A percentile compares a stretch with the other conserved stretches of the same genome.
phyloP scores from a whole-genome alignment of 1,284 basidiomycete species.

The Ceratorhiza oryzae-sativae region DNA sequence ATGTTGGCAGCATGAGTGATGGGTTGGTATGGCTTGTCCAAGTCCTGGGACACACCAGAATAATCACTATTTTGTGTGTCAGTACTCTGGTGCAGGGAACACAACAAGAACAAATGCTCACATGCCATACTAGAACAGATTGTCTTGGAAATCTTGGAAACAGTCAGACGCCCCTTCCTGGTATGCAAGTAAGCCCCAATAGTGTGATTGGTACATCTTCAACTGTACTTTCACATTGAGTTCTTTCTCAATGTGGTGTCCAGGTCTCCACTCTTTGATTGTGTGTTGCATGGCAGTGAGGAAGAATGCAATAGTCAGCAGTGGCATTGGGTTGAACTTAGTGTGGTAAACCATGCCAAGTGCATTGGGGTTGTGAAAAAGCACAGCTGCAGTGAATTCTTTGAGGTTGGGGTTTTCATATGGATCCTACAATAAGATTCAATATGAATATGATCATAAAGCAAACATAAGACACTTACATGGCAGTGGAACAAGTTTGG shows the following conservation, averaged over 20 bases:
- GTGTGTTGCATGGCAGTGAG: conserved; percentile 24
- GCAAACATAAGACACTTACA: not conserved
- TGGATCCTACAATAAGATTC: not conserved
- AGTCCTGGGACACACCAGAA: not conserved
- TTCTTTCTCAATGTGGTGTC: not conserved
- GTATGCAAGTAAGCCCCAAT: not conserved
- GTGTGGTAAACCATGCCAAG: conserved; percentile 2
- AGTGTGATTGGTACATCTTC: not conserved
- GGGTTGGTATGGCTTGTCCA: not conserved
- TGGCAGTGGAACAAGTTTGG: not conserved
- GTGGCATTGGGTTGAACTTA: not conserved
- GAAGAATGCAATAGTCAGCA: conserved; percentile 7
- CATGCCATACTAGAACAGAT: conserved; percentile 10
- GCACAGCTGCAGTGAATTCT: not conserved
- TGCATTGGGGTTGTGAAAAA: not conserved
- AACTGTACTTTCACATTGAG: not conserved
- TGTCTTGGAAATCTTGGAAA: not conserved
- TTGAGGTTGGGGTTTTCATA: not conserved
- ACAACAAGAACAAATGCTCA: not conserved
- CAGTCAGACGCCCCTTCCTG: not conserved
- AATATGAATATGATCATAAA: not conserved
- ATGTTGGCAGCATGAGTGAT: not conserved
- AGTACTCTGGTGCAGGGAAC: not conserved
- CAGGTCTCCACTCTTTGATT: conserved; percentile 16
- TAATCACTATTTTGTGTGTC: not conserved